Base-by-base conservation (phyloP, 257 asterid genomes). In the Rhazya stricta region DNA sequence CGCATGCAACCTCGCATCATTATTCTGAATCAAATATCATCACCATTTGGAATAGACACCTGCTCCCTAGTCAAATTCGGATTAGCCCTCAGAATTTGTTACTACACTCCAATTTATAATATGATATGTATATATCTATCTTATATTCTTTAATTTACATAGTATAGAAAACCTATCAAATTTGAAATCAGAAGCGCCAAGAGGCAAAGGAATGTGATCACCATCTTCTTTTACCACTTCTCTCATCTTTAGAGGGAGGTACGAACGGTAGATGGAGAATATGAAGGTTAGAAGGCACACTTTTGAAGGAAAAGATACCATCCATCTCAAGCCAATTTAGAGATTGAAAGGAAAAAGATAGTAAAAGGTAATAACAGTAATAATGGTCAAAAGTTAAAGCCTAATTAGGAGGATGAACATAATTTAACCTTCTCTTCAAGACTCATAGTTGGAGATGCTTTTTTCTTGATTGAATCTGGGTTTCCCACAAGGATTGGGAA, bases 301-400 rank as follows among this genome's bases (percentile, higher is more conserved):
- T 63, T 63, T 34, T 19, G 45, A 34, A 29, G 46, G 36, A 63
- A 63, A 34, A 63, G 69, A 63, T 63, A 6, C 46, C 69, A 34
- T 36, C 27, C 29, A 63, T 63, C 69, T 18, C 69, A 63, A 63
- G 29, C 69, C 39, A 4, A 6, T 63, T 63, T 63, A 21, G 6
- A 6, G 0, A 63, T 34, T 21, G 12, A 32, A 63, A 36, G 27
- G 69, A 18, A 32, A 62, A 30, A 15, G 43, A 30, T 30, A 30
- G 39, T 13, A 34, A 62, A 62, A 32, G 43, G 39, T 63, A 34
- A 63, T 4, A 63, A 34, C 29, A 63, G 69, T 63, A 63, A 36
- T n/a, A 34, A 63, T 63, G 69, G 69, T 63, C 69, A 63, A 63
- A 63, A 63, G 69, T 19, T 34, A 63, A 51, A 36, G 69, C 45